A percentile compares a stretch with the other conserved stretches of the same genome.
Evolutionary conservation across 164 flowering plant genomes (phyloP).

Genomic region (Platanus orientalis): DNA sequence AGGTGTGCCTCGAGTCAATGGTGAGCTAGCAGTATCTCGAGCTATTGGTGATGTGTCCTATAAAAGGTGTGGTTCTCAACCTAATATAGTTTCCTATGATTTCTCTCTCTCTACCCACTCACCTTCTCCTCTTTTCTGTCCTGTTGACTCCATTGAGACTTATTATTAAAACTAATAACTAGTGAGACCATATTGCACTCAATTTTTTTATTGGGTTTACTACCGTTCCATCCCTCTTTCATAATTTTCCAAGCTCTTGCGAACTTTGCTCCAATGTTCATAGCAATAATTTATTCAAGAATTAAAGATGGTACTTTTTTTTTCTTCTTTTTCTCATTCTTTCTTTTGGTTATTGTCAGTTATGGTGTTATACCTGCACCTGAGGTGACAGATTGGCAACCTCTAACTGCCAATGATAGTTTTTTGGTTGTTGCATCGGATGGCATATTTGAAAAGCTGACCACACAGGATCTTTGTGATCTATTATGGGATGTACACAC

Average conservation of each 20-base stretch:
- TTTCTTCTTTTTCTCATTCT: constrained; percentile 16
- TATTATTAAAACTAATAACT: neutral
- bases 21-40: constrained; percentile 85
- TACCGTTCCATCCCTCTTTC: neutral
- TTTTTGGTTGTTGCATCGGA: constrained; percentile 91
- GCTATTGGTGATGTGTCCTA: constrained; percentile 83
- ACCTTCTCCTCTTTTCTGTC: neutral
- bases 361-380: constrained; percentile 90
- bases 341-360: constrained; percentile 34
- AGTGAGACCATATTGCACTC: neutral
- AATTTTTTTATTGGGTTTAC: neutral
- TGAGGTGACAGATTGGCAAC: constrained; percentile 90
- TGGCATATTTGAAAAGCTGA: constrained; percentile 84
- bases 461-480: constrained; percentile 85
- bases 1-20: constrained; percentile 85
- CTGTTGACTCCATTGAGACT: constrained; percentile 1
- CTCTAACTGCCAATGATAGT: constrained; percentile 64
- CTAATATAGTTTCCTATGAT: neutral
- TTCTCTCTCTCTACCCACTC: neutral
- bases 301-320: constrained; percentile 1
- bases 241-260: neutral
- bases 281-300: neutral
- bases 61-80: constrained; percentile 50
- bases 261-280: neutral
- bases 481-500: constrained; percentile 57